These are phyloP conservation scores for Cephalotrichum gorgonifer DNA, from an alignment of 2,329 filamentous ascomycete species.

Conservation along the genomic window DNA sequence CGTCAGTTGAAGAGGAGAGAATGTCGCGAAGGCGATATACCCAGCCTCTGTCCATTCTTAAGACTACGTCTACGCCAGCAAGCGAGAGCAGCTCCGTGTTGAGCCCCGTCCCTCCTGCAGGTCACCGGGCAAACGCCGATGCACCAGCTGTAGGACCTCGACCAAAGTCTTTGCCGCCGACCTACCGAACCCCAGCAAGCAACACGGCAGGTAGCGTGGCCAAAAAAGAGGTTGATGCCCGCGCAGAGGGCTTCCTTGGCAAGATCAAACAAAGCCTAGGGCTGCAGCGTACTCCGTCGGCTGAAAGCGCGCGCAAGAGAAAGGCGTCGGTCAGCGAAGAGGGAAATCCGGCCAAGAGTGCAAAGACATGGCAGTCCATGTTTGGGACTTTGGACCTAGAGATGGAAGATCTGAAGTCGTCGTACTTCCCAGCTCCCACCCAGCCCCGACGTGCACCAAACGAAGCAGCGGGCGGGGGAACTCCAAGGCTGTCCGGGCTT, in stretches of 20 bases:
- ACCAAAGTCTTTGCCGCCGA: background rate
- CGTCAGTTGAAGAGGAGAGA: conserved; percentile 25
- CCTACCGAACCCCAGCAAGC: background rate
- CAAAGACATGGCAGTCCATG: background rate
- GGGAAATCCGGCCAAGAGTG: background rate
- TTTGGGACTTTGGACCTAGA: conserved; percentile 4
- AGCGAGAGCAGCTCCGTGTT: background rate
- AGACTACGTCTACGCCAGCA: conserved; percentile 8
- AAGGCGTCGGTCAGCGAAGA: background rate
- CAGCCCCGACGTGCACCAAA: background rate
- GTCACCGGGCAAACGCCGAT: background rate
- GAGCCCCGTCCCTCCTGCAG: background rate
- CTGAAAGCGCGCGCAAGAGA: background rate
- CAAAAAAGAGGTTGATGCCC: background rate
- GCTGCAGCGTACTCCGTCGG: background rate
- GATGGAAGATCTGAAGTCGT: conserved; percentile 1
- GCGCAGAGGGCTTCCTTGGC: background rate
- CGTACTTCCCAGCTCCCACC: background rate
- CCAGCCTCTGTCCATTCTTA: conserved; percentile 23
- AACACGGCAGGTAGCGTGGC: background rate
- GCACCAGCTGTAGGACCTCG: background rate
- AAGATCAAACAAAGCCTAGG: background rate
- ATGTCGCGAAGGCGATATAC: conserved; percentile 18
- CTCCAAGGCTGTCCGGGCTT: background rate
- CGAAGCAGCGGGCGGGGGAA: background rate